Evolutionary conservation across 2,329 filamentous ascomycete species (phyloP).

Genomic region (Paradendryphiella salina): DNA sequence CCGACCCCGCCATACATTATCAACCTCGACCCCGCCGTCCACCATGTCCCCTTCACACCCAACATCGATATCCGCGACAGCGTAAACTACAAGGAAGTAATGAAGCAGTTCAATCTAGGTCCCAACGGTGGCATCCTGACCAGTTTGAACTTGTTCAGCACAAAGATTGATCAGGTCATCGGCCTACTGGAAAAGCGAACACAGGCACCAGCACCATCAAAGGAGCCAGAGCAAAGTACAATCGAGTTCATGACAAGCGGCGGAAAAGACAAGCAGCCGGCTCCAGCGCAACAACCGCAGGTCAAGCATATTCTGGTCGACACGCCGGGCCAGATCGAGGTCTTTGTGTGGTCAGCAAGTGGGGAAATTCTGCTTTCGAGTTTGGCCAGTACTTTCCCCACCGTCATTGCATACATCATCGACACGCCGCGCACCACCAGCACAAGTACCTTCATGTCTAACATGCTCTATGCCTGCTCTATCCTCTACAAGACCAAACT

Average conservation of each 20-base stretch:
- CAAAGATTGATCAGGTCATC: conserved; percentile 96
- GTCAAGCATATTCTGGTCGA: conserved; percentile 85
- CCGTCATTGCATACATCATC: conserved; percentile 95
- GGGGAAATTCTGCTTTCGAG: conserved; percentile 93
- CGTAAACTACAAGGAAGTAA: conserved; percentile 99
- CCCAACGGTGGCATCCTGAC: conserved; percentile 97
- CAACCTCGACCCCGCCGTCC: conserved; percentile 94
- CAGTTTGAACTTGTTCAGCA: conserved; percentile 92
- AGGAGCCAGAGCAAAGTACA: conserved; percentile 38
- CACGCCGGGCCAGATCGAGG: conserved; percentile 96
- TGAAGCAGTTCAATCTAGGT: conserved; percentile 98
- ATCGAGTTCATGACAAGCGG: conserved; percentile 44
- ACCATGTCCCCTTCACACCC: conserved; percentile 89
- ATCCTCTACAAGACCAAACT: conserved; percentile 99
- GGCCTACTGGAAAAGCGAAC: conserved; percentile 86
- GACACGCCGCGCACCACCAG: conserved; percentile 92
- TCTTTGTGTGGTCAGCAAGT: conserved; percentile 97
- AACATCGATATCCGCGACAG: conserved; percentile 99
- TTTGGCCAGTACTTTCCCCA: conserved; percentile 90
- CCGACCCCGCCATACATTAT: conserved; percentile 82
- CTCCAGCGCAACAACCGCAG: conserved; percentile 57
- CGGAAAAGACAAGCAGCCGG: conserved; percentile 32
- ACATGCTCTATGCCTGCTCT: conserved; percentile 98
- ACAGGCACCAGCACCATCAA: conserved; percentile 51
- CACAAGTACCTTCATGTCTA: conserved; percentile 98